These are phyloP conservation scores for Clathrospora elynae DNA, from an alignment of 2,329 filamentous ascomycete genomes.

Conservation along the genomic window DNA sequence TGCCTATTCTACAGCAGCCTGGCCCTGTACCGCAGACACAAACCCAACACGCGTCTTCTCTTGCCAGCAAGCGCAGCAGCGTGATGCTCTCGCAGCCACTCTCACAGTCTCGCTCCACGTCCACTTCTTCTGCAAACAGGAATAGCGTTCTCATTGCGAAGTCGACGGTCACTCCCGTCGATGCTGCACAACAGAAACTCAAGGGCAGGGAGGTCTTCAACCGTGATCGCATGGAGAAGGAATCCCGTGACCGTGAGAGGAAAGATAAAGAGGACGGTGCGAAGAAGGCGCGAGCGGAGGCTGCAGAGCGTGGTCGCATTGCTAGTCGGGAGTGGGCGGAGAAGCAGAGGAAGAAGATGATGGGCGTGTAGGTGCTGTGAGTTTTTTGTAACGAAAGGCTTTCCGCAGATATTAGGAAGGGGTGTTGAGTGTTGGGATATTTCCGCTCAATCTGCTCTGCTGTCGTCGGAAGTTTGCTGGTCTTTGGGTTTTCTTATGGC, in stretches of 20 bases:
- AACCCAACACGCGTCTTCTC: constrained; percentile 22
- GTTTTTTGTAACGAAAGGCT: background rate
- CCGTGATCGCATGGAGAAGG: constrained; percentile 51
- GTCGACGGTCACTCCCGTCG: constrained; percentile 37
- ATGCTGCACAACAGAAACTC: constrained; percentile 37
- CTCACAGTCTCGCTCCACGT: constrained; percentile 27
- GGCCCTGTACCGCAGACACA: constrained; percentile 12
- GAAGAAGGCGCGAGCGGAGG: constrained; percentile 53
- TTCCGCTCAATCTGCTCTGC: too few species aligned
- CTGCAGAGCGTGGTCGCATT: constrained; percentile 53
- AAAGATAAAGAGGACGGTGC: constrained; percentile 56
- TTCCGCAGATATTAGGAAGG: background rate
- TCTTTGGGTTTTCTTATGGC: too few species aligned
- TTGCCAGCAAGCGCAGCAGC: constrained; percentile 32
- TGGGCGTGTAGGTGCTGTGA: constrained; percentile 10
- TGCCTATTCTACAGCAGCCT: constrained; percentile 50
- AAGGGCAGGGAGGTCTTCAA: constrained; percentile 56
- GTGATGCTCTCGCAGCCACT: constrained; percentile 23
- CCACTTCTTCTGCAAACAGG: constrained; percentile 32
- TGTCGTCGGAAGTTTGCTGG: too few species aligned
- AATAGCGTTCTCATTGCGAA: constrained; percentile 31
- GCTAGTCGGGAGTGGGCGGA: constrained; percentile 57
- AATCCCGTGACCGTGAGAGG: constrained; percentile 48
- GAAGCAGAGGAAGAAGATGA: constrained; percentile 51
- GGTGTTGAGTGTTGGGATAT: background rate